phyloP scores from a whole-genome alignment of 2,329 filamentous ascomycete genomes.

The Paraconiothyrium brasiliense region DNA sequence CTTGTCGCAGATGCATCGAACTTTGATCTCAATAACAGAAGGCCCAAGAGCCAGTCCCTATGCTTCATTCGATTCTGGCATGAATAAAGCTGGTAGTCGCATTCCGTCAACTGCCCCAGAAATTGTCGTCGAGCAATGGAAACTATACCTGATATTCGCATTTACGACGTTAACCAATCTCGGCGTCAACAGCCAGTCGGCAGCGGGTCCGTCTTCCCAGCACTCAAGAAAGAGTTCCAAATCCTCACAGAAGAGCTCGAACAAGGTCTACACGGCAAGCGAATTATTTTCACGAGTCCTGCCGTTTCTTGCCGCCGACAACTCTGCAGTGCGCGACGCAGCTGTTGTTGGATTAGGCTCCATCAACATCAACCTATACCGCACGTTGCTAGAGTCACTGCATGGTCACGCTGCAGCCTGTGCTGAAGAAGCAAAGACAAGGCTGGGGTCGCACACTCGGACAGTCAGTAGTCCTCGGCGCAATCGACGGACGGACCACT shows the following conservation, averaged over 20 bases:
- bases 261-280: constrained; percentile 86
- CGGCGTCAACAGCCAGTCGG: constrained; percentile 66
- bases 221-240: constrained; percentile 85
- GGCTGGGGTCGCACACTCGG: constrained; percentile 79
- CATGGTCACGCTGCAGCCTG: constrained; percentile 86
- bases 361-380: constrained; percentile 94
- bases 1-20: constrained; percentile 90
- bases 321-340: constrained; percentile 83
- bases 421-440: constrained; percentile 85
- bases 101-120: constrained; percentile 77
- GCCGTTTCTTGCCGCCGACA: constrained; percentile 82
- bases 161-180: constrained; percentile 93
- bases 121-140: constrained; percentile 95
- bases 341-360: constrained; percentile 92
- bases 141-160: constrained; percentile 94
- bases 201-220: constrained; percentile 68
- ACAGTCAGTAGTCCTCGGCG: constrained; percentile 83
- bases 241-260: constrained; percentile 70
- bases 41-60: constrained; percentile 59
- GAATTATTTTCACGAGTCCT: constrained; percentile 92
- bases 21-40: constrained; percentile 81
- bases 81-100: constrained; percentile 66
- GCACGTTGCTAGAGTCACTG: constrained; percentile 86
- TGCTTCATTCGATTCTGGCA: constrained; percentile 69
- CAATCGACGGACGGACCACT: constrained; percentile 82